phyloP scores from a whole-genome alignment of 305 asterid genomes.

The Rubia peregrina region DNA sequence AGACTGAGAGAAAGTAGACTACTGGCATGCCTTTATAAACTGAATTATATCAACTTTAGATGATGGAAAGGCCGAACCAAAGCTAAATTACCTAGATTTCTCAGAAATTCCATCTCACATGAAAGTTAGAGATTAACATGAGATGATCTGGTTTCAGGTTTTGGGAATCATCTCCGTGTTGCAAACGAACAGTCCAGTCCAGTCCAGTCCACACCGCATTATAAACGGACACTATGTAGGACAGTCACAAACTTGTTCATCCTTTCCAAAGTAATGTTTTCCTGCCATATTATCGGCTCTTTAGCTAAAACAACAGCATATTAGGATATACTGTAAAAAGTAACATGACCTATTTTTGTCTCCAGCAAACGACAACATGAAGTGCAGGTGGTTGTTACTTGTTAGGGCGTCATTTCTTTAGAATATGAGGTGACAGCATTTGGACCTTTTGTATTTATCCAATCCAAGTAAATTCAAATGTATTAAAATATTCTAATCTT shows the following conservation, averaged over 20 bases:
- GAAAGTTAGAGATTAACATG: not conserved
- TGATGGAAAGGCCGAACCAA: not conserved
- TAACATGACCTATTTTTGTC: not conserved
- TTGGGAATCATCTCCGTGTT: not conserved
- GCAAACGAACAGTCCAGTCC: not conserved
- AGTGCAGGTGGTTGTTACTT: not conserved
- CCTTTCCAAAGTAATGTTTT: not conserved
- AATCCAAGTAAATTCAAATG: not conserved
- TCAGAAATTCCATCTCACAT: too few species aligned
- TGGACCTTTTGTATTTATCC: not conserved
- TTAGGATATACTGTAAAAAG: not conserved
- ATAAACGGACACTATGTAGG: not conserved
- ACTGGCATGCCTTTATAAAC: not conserved
- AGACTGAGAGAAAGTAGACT: not conserved
- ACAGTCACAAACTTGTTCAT: not conserved
- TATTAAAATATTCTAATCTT: not conserved
- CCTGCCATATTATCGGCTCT: not conserved
- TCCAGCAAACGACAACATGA: not conserved
- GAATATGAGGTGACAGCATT: not conserved
- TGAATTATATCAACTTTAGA: not conserved
- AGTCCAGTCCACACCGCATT: not conserved
- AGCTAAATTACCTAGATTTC: not conserved
- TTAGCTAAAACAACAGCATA: not conserved
- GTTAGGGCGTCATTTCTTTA: slow-evolving; percentile 1
- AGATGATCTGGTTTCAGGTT: not conserved